Percentiles rank a stretch among this genome's conserved stretches.
Conservation (phyloP, 2,329 filamentous ascomycete species). For the Colletotrichum viniferum region DNA sequence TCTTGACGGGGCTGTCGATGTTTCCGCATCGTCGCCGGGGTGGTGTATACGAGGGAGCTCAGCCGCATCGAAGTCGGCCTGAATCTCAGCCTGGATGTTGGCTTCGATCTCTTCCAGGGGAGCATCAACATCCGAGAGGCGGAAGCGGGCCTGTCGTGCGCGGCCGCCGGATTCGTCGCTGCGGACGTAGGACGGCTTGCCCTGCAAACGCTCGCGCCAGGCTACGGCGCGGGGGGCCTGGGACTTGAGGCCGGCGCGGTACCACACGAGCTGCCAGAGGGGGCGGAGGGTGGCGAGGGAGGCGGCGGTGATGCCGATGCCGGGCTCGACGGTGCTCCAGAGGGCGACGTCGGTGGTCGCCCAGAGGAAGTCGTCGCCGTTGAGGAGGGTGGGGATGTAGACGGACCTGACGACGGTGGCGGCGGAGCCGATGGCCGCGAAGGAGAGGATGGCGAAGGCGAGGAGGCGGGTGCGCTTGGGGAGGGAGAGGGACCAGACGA, state of each 20-base stretch:
- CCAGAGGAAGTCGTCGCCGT: slow-evolving; percentile 46
- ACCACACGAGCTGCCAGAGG: slow-evolving; percentile 25
- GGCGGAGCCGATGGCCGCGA: slow-evolving; percentile 36
- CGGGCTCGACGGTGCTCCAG: slow-evolving; percentile 50
- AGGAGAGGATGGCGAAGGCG: slow-evolving; percentile 33
- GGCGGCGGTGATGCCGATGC: slow-evolving; percentile 44
- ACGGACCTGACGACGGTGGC: slow-evolving; percentile 48
- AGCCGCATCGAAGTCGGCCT: background rate
- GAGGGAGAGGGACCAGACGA: slow-evolving; percentile 46
- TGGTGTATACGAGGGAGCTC: background rate
- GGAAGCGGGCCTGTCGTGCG: background rate
- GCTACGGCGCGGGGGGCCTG: background rate
- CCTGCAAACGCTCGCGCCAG: slow-evolving; percentile 10
- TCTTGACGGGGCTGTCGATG: background rate
- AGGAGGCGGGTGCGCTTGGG: slow-evolving; percentile 40
- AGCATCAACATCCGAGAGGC: background rate
- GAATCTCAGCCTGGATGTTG: background rate
- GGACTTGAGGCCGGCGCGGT: background rate
- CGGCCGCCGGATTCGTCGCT: slow-evolving; percentile 1
- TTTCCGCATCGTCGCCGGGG: background rate
- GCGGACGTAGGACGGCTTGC: slow-evolving; percentile 6
- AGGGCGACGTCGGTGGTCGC: slow-evolving; percentile 46
- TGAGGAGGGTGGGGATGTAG: slow-evolving; percentile 40
- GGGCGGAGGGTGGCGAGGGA: slow-evolving; percentile 43
- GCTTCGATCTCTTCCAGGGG: background rate